Conservation (phyloP, 352 stramenopile species). For the Globisporangium mamillatum region DNA sequence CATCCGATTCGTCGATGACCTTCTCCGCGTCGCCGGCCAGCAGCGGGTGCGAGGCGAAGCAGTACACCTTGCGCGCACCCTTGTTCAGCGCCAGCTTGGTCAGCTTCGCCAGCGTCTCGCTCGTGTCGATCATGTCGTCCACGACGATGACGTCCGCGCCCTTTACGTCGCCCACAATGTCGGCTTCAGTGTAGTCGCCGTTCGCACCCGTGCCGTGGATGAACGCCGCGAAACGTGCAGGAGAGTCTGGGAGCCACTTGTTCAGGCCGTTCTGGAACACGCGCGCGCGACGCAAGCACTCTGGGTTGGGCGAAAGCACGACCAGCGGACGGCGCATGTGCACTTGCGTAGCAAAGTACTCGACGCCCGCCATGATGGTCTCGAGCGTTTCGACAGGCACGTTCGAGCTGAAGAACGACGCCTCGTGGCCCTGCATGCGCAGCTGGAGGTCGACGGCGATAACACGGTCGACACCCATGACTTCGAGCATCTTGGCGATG, state of each 20-base stretch:
- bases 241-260: slow-evolving; percentile 83
- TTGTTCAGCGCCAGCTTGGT: slow-evolving; percentile 76
- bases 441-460: slow-evolving; percentile 93
- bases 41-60: slow-evolving; percentile 89
- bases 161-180: slow-evolving; percentile 89
- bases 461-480: slow-evolving; percentile 93
- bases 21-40: slow-evolving; percentile 85
- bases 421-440: slow-evolving; percentile 85
- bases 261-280: slow-evolving; percentile 87
- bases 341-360: slow-evolving; percentile 90
- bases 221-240: slow-evolving; percentile 79
- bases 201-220: slow-evolving; percentile 66
- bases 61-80: slow-evolving; percentile 87
- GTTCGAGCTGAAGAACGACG: slow-evolving; percentile 90
- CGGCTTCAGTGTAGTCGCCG: slow-evolving; percentile 58
- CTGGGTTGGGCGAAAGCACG: slow-evolving; percentile 87
- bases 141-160: slow-evolving; percentile 90
- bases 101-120: slow-evolving; percentile 77
- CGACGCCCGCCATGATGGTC: slow-evolving; percentile 87
- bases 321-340: slow-evolving; percentile 77
- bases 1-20: slow-evolving; percentile 78
- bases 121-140: slow-evolving; percentile 91
- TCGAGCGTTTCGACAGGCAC: slow-evolving; percentile 92
- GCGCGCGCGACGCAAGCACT: slow-evolving; percentile 77
- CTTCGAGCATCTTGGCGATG: slow-evolving; percentile 92